Evolutionary conservation across 129 eudicot species (phyloP).

Genomic region (Helichrysum umbraculigerum): DNA sequence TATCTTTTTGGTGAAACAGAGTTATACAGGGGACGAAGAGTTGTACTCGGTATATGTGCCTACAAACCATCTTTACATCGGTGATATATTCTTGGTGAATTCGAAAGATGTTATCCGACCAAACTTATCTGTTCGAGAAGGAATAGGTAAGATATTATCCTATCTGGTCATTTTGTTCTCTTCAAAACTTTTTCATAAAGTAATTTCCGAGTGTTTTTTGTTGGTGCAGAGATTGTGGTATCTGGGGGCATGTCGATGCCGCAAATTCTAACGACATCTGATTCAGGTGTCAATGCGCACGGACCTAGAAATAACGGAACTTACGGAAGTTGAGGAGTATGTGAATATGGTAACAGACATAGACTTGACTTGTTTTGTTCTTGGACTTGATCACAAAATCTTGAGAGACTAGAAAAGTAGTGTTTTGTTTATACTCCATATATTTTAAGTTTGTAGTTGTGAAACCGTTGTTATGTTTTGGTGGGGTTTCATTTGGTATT

Average conservation of each 20-base stretch:
- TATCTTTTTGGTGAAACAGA: slow-evolving; percentile 32
- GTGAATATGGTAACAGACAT: slow-evolving; percentile 24
- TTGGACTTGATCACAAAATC: slow-evolving; percentile 14
- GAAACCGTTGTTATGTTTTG: slow-evolving; percentile 11
- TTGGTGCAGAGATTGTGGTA: slow-evolving; percentile 78
- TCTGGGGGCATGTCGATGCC: slow-evolving; percentile 99
- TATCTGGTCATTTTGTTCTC: not conserved
- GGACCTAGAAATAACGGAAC: slow-evolving; percentile 59
- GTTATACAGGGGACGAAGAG: slow-evolving; percentile 70
- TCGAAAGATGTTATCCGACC: slow-evolving; percentile 71
- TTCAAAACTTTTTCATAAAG: not conserved
- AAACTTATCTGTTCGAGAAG: slow-evolving; percentile 84
- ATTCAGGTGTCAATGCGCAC: slow-evolving; percentile 44
- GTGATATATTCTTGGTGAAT: slow-evolving; percentile 78
- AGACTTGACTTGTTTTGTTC: slow-evolving; percentile 12
- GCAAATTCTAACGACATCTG: slow-evolving; percentile 71
- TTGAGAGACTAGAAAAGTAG: slow-evolving; percentile 15
- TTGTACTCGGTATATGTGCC: slow-evolving; percentile 77
- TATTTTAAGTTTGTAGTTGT: slow-evolving; percentile 10
- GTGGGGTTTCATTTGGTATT: slow-evolving; percentile 24
- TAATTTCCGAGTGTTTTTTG: not conserved
- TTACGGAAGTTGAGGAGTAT: slow-evolving; percentile 41
- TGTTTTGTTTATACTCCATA: slow-evolving; percentile 10
- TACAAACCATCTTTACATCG: slow-evolving; percentile 81
- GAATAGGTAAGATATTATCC: slow-evolving; percentile 55